These are phyloP conservation scores for Citrus inodora DNA, from an alignment of 345 rosid genomes.

Conservation along the genomic window DNA sequence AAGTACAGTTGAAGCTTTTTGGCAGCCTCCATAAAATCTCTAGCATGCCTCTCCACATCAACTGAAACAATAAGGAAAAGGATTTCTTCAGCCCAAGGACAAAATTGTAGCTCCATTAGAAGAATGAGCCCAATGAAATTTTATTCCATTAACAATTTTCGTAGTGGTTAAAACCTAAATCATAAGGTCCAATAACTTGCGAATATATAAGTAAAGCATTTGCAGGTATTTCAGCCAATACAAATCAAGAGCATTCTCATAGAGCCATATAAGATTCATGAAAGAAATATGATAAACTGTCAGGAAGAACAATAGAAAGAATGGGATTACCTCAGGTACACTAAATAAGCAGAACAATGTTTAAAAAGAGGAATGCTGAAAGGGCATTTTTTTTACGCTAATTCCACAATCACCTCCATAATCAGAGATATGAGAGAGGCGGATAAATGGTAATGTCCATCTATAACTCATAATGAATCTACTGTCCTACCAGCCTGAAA, in stretches of 20 bases:
- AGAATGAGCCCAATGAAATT: neutral
- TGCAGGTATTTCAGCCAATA: neutral
- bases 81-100: neutral
- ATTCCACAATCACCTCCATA: neutral
- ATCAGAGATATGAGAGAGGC: neutral
- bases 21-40: constrained; percentile 99
- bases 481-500: neutral
- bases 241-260: neutral
- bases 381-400: neutral
- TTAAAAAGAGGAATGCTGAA: neutral
- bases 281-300: neutral
- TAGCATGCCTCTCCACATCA: constrained; percentile 91
- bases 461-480: neutral
- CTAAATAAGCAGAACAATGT: neutral
- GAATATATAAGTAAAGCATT: neutral
- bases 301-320: neutral
- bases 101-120: neutral
- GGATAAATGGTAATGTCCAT: neutral
- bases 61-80: constrained; percentile 35
- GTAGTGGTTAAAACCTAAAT: neutral
- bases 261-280: neutral
- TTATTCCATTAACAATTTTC: neutral
- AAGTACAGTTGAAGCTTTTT: constrained; percentile 87
- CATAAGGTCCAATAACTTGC: neutral
- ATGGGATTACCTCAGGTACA: neutral